A percentile compares a stretch with the other conserved stretches of the same genome.
phyloP scores from a whole-genome alignment of 257 asterid genomes.

The Primulina huaijiensis region DNA sequence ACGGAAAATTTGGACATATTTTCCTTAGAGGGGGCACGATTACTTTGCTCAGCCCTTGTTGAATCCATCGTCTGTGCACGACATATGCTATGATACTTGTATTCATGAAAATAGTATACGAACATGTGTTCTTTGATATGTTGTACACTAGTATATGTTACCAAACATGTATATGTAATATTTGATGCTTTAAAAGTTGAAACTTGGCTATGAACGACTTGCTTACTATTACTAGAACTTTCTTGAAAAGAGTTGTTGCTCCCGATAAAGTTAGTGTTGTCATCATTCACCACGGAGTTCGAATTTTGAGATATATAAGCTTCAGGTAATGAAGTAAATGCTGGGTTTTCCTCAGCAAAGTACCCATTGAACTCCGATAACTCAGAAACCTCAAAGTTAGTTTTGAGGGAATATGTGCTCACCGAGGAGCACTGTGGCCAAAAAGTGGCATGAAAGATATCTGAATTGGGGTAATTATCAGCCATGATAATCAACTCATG shows the following conservation, averaged over 20 bases:
- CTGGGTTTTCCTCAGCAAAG: too few species aligned
- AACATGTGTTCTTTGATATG: not conserved
- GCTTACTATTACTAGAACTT: not conserved
- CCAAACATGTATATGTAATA: not conserved
- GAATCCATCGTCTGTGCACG: not conserved
- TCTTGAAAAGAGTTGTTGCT: not conserved
- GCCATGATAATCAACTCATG: too few species aligned
- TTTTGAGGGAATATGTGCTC: too few species aligned
- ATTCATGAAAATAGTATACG: not conserved
- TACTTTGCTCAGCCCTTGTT: not conserved
- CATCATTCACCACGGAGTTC: not conserved
- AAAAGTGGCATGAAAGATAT: too few species aligned
- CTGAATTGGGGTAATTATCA: too few species aligned
- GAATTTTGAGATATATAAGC: not conserved
- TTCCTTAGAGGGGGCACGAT: not conserved
- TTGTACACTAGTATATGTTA: not conserved
- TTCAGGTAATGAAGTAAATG: too few species aligned
- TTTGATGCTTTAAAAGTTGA: too few species aligned
- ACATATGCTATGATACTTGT: not conserved
- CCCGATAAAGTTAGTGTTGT: not conserved
- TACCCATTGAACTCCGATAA: too few species aligned
- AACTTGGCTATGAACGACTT: not conserved
- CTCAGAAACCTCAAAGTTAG: too few species aligned
- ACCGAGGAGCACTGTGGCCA: too few species aligned
- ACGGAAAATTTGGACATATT: too few species aligned